Conservation (phyloP, 1,139 yeast genomes). For the Saccharomycopsis hybrid region DNA sequence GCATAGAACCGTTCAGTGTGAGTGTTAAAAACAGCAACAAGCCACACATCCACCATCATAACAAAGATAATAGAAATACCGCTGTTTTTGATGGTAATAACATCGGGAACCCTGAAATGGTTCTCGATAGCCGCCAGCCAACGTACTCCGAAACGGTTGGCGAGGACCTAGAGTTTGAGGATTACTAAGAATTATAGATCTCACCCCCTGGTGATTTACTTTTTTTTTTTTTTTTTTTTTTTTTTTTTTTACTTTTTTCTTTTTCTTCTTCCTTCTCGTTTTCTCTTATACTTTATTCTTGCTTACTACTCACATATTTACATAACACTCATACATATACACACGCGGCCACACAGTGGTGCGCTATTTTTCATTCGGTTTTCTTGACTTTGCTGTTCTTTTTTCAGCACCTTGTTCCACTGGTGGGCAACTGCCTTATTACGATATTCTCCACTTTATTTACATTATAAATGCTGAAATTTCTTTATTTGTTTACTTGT, state of each 20-base stretch:
- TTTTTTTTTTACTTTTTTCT: neutral
- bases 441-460: no score
- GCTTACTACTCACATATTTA: no score
- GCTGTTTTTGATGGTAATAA: neutral
- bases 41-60: no score
- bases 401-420: no score
- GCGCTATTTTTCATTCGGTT: no score
- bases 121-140: neutral
- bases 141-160: neutral
- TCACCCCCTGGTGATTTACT: neutral
- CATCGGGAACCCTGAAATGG: neutral
- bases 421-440: no score
- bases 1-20: neutral
- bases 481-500: no score
- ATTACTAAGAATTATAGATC: slow-evolving; percentile 2
- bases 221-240: slow-evolving; percentile 2
- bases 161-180: slow-evolving; percentile 12
- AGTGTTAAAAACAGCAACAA: neutral
- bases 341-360: no score
- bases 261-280: neutral
- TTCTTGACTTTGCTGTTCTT: no score
- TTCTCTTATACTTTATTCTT: no score
- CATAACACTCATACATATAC: no score
- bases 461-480: no score
- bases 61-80: neutral